phyloP scores from a whole-genome alignment of 2,329 filamentous ascomycete genomes.

The Colletotrichum simmondsii region DNA sequence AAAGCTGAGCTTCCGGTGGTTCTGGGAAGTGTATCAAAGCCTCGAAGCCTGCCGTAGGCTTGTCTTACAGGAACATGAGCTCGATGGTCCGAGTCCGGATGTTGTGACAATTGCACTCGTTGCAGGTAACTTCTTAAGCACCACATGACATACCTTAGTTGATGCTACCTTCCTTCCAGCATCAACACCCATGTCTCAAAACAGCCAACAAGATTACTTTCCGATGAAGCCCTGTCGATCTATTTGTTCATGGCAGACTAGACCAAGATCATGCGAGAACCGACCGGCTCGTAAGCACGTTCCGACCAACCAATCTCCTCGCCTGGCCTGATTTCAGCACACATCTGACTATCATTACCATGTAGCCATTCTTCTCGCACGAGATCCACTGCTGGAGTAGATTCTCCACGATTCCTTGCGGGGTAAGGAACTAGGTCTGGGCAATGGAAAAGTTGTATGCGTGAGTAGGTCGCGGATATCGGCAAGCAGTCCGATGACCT shows the following conservation, averaged over 20 bases:
- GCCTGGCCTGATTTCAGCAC: not conserved
- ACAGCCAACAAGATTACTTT: not conserved
- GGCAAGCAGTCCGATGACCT: not conserved
- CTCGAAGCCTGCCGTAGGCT: no score
- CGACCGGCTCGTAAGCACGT: not conserved
- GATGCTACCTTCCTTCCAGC: not conserved
- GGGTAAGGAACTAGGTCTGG: not conserved
- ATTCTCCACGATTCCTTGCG: not conserved
- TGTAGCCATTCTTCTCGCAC: not conserved
- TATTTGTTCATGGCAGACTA: not conserved
- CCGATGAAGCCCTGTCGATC: not conserved
- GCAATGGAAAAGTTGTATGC: not conserved
- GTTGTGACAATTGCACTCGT: no score
- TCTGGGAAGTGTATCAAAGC: no score
- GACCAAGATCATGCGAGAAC: not conserved
- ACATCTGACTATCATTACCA: not conserved
- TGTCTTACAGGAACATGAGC: no score
- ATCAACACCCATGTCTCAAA: not conserved
- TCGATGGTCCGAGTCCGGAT: no score
- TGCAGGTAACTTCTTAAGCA: no score
- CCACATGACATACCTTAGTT: no score
- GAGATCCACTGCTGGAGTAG: not conserved
- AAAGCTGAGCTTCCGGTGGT: no score
- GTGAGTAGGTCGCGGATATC: not conserved
- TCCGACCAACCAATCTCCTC: not conserved